Conservation (phyloP, 305 asterid genomes). For the Fraxinus latifolia region DNA sequence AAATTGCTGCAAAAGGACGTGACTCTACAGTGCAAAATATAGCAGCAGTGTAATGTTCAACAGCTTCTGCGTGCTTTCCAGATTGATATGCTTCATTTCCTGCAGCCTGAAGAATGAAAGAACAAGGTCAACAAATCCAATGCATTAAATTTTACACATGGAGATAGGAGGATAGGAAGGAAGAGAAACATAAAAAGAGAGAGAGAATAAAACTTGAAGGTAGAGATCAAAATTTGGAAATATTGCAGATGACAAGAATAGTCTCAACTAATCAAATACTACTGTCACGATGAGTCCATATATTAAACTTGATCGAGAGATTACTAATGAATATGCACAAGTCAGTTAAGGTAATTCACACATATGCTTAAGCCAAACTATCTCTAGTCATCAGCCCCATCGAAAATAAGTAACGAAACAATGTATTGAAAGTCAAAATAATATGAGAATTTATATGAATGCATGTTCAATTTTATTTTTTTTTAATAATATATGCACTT, state of each 20-base stretch:
- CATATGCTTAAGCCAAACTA: neutral
- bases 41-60: conserved; percentile 87
- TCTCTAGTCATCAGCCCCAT: conserved; percentile 3
- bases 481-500: neutral
- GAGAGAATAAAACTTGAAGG: neutral
- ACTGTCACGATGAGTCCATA: neutral
- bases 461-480: neutral
- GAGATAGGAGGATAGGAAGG: neutral
- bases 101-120: conserved; percentile 58
- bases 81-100: conserved; percentile 95
- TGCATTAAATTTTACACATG: conserved; percentile 20
- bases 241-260: neutral
- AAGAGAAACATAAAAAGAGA: neutral
- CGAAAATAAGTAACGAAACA: neutral
- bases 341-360: neutral
- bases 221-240: neutral
- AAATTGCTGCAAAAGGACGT: conserved; percentile 86
- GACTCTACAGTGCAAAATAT: conserved; percentile 80
- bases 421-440: neutral
- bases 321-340: neutral
- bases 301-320: neutral
- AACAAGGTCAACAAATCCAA: conserved; percentile 17
- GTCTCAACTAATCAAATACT: neutral
- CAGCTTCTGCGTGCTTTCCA: conserved; percentile 78
- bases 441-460: neutral